These are phyloP conservation scores for Aspergillus ellipticus DNA, from an alignment of 495 filamentous ascomycete species.

Conservation along the genomic window DNA sequence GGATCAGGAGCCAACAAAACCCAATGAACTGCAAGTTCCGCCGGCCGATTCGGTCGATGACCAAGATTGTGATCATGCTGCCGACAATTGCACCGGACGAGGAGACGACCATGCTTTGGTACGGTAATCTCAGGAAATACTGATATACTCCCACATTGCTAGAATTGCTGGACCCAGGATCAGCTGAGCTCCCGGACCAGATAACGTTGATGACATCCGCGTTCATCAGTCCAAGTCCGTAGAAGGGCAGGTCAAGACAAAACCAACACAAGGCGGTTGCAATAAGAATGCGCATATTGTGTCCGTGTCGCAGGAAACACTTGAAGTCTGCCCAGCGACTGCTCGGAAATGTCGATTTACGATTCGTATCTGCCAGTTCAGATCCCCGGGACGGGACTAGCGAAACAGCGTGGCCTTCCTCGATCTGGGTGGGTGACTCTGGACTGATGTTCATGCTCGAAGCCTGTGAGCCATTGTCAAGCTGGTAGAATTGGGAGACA, in stretches of 20 bases:
- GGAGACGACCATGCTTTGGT: slow-evolving; percentile 11
- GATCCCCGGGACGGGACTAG: not conserved
- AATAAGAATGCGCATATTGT: slow-evolving; percentile 1
- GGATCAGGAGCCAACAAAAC: slow-evolving; percentile 8
- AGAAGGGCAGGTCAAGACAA: slow-evolving; percentile 10
- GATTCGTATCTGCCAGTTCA: not conserved
- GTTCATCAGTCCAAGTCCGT: slow-evolving; percentile 11
- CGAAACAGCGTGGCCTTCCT: not conserved
- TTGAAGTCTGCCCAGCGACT: slow-evolving; percentile 4
- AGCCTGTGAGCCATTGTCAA: not conserved
- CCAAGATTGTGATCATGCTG: slow-evolving; percentile 6
- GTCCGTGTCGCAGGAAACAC: not conserved
- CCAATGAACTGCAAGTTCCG: slow-evolving; percentile 11
- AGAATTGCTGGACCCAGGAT: not conserved
- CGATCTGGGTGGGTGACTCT: not conserved
- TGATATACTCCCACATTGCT: slow-evolving; percentile 1
- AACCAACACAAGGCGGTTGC: slow-evolving; percentile 13
- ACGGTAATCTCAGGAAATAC: not conserved
- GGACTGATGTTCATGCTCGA: not conserved
- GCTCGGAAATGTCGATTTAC: not conserved
- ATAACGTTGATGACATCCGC: slow-evolving; percentile 8
- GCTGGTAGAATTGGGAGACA: slow-evolving; percentile 10
- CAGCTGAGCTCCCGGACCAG: slow-evolving; percentile 2
- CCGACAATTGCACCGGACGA: slow-evolving; percentile 12
- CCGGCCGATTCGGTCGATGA: slow-evolving; percentile 10